These are phyloP conservation scores for Penicillium sp. DNA, from an alignment of 2,329 filamentous ascomycete species.

Conservation along the genomic window DNA sequence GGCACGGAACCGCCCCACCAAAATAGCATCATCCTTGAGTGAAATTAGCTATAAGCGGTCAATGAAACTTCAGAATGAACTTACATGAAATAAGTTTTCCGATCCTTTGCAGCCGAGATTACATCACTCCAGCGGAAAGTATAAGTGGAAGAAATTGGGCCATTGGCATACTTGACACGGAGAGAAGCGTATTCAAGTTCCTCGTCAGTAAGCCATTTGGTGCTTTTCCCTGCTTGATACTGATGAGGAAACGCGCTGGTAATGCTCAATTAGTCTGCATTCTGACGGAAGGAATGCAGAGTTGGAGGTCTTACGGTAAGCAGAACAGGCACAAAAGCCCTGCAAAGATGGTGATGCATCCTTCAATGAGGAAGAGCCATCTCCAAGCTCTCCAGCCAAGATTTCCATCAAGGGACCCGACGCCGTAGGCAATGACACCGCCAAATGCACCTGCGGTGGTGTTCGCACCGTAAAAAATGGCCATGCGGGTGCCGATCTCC, in stretches of 20 bases:
- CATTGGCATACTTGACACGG: slow-evolving; percentile 19
- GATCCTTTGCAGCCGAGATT: not conserved
- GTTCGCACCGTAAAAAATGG: slow-evolving; percentile 1
- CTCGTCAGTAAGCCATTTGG: not conserved
- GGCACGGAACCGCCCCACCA: slow-evolving; percentile 24
- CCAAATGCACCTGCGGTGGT: slow-evolving; percentile 2
- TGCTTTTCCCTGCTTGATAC: not conserved
- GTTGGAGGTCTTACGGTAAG: not conserved
- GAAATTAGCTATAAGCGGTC: not conserved
- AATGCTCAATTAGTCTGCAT: not conserved
- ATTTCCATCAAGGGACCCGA: not conserved
- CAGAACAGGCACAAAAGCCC: not conserved
- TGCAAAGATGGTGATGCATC: not conserved
- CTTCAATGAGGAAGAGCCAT: slow-evolving; percentile 1
- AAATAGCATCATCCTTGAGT: slow-evolving; percentile 20
- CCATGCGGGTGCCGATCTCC: slow-evolving; percentile 4
- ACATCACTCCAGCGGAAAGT: not conserved
- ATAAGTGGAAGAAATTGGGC: not conserved
- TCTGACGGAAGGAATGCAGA: not conserved
- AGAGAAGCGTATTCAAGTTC: slow-evolving; percentile 5
- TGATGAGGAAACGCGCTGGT: not conserved
- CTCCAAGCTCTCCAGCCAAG: slow-evolving; percentile 1
- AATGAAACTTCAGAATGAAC: not conserved
- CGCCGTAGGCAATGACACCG: slow-evolving; percentile 5
- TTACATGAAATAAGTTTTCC: slow-evolving; percentile 1